Evolutionary conservation across 805 yeast genomes (phyloP), one percentile per base, ranked within the genome.

Genomic region (Kluyveromyces starmeri): DNA sequence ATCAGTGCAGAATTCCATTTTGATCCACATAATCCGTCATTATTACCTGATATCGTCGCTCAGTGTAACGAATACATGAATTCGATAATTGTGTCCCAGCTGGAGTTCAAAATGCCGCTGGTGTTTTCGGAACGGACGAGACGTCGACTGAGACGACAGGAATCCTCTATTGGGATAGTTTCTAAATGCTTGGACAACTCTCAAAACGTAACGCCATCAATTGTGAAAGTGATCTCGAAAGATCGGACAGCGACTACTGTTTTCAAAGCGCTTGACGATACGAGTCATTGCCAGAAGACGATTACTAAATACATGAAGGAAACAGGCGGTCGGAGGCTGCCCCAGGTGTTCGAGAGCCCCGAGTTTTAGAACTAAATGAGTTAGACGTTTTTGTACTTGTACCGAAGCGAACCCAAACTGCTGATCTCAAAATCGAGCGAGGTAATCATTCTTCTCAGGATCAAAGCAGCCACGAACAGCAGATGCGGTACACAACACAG

Each of bases 71-170:
- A 52, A 23, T 56, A 40, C 38, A 21, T 51, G 12, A 27, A 44
- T 2, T 55, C 59, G 2, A 37, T 58, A 20, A 25, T 58, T 8
- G n/a, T 55, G 2, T 52, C 59, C 0, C 54, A 59, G 28, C 41
- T 59, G 33, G 66, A 61, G 33, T 54, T 57, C 27, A 51, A 48
- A 23, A 51, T 48, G 38, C 65, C 66, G 4, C 37, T 60, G 17
- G 50, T 57, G 4, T 61, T 60, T 33, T 58, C 55, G 10, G 35
- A 34, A 15, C 35, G 34, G 1, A 41, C 52, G 4, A 43, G 64
- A 34, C 33, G 35, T 1, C 33, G 46, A 5, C 38, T 56, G 3
- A 29, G 28, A 9, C 16, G 34, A 13, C 59, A 57, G 29, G 47
- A 43, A 28, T 21, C 29, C 4, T 41, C 47, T 17, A 33, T 50